These are phyloP conservation scores for Karstenula rhodostoma DNA, from an alignment of 2,329 filamentous ascomycete species.

Conservation along the genomic window DNA sequence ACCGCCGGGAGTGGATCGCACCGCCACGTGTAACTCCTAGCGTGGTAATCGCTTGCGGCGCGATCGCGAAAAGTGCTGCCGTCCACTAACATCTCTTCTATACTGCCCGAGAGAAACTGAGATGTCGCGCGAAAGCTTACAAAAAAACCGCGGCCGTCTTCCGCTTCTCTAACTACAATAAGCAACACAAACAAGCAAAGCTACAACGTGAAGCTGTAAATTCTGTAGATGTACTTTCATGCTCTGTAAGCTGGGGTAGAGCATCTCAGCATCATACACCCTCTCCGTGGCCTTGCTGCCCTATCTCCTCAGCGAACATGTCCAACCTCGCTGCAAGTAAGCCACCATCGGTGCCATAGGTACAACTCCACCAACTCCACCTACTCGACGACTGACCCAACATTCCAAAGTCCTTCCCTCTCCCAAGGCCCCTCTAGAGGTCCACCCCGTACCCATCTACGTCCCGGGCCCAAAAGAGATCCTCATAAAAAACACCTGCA, in stretches of 20 bases:
- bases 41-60: neutral
- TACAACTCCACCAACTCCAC: neutral
- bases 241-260: neutral
- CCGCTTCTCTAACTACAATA: neutral
- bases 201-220: neutral
- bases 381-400: neutral
- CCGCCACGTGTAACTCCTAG: too few relatives aligned
- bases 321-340: slow-evolving; percentile 6
- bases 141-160: neutral
- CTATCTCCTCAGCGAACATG: neutral
- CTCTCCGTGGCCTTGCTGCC: neutral
- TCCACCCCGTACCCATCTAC: slow-evolving; percentile 10
- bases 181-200: neutral
- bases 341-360: neutral
- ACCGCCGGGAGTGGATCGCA: too few relatives aligned
- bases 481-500: slow-evolving; percentile 34
- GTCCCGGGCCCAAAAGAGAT: slow-evolving; percentile 19
- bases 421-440: neutral
- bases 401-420: neutral
- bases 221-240: neutral
- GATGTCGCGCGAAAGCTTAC: neutral
- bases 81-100: neutral
- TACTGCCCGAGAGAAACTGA: neutral
- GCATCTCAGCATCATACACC: neutral
- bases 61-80: neutral